Evolutionary conservation across 228 moss, liverwort and hornwort species (phyloP).

Genomic region (Sphagnum magellanicum): DNA sequence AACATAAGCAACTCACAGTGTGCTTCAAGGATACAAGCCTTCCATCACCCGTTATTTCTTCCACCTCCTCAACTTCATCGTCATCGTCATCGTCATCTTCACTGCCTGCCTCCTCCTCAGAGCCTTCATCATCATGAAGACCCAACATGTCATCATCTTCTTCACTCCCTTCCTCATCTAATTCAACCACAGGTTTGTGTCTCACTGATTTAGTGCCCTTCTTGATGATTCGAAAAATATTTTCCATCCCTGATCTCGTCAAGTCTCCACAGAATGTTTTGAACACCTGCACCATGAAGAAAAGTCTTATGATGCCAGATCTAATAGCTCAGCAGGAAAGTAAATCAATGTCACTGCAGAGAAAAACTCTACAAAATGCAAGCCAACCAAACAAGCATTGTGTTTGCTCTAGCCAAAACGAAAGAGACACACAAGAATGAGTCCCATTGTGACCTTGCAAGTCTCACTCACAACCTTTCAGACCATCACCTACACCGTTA

Average conservation of each 20-base stretch:
- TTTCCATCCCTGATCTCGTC: conserved; percentile 62
- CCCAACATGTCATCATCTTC: conserved; percentile 22
- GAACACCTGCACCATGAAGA: conserved; percentile 59
- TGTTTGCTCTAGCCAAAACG: too few species aligned
- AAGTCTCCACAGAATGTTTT: conserved; percentile 73
- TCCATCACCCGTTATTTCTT: conserved; percentile 14
- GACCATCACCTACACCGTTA: too few species aligned
- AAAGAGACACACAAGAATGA: too few species aligned
- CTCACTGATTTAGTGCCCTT: conserved; percentile 61
- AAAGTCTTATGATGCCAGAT: not conserved
- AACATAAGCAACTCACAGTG: too few species aligned
- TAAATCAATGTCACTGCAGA: not conserved
- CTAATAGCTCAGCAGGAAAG: not conserved
- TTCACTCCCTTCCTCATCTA: conserved; percentile 43
- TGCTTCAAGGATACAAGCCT: not conserved
- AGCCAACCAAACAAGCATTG: not conserved
- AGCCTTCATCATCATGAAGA: conserved; percentile 15
- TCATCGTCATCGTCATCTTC: conserved; percentile 10
- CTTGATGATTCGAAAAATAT: conserved; percentile 72
- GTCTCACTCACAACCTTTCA: too few species aligned
- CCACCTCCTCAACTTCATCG: conserved; percentile 16
- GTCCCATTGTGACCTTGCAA: too few species aligned
- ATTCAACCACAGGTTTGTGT: conserved; percentile 67
- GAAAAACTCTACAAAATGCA: not conserved
- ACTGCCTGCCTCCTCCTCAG: conserved; percentile 17